Base-by-base conservation (phyloP, 306 rosid genomes). In the Ceratonia siliqua region DNA sequence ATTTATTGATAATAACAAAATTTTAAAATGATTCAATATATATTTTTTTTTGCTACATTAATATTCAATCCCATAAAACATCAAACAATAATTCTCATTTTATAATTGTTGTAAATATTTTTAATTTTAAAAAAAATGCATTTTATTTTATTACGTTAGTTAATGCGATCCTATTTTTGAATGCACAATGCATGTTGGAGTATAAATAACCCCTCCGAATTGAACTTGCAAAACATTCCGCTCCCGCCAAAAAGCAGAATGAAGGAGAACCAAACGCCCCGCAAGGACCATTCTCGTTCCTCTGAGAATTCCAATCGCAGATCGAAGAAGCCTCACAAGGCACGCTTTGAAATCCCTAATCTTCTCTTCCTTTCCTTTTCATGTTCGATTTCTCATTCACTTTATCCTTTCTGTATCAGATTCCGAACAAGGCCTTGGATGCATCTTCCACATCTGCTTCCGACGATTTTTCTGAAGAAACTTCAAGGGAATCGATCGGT, bases 261-360 rank as follows among this genome's bases (percentile, higher is more conserved):
- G 86, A 61, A 36, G 35, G 77, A 67, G 35, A 18, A 14, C 71
- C 78, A 22, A 53, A 64, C 68, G 0, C 82, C 67, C 0, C 68
- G 8, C 63, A 78, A 78, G 62, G 70, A 53, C 18, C 68, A 28
- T 42, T 50, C 52, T 9, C 80, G 82, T 57, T 48, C 56, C 48
- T 39, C 69, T 35, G 79, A 72, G 82, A 78, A 53, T 35, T 3
- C 68, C 39, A 69, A 64, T 70, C 79, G 63, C 64, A n/a, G 64
- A 9, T 38, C 74, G 2, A 52, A 70, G 25, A 21, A 54, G 28
- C 32, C 39, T 6, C 67, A 71, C 72, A 63, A 48, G 14, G 85
- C 21, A 66, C 13, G 8, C 0, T 21, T 36, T 46, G 48, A 8
- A 76, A 64, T 12, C 59, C 74, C 49, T 65, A 14, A 54, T 13